Evolutionary conservation across 2,329 filamentous ascomycete genomes (phyloP).

Genomic region (Orbilia javanica): DNA sequence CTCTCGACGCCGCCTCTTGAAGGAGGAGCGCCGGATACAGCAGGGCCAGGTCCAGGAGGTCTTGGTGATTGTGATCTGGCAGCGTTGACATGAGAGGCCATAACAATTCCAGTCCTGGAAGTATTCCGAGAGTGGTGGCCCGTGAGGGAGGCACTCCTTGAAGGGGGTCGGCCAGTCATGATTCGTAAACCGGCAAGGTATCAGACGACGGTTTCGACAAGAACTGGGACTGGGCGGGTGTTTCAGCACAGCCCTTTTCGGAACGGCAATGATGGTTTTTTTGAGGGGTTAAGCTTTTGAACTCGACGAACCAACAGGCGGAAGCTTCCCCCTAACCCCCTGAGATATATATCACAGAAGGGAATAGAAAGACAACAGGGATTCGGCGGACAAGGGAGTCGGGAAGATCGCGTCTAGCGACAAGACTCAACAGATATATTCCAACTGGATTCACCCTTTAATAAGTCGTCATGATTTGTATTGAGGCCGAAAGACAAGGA

Average conservation of each 20-base stretch:
- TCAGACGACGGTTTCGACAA: constrained; percentile 37
- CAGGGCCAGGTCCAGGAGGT: constrained; percentile 48
- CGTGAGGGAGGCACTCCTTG: constrained; percentile 57
- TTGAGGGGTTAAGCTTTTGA: constrained; percentile 37
- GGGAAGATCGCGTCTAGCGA: constrained; percentile 47
- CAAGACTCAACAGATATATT: constrained; percentile 28
- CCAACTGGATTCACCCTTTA: not conserved
- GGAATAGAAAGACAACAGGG: constrained; percentile 32
- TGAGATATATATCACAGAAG: constrained; percentile 23
- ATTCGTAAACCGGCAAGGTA: constrained; percentile 39
- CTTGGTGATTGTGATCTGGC: constrained; percentile 57
- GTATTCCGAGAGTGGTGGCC: constrained; percentile 55
- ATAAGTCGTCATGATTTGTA: constrained; percentile 44
- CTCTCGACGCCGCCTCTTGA: constrained; percentile 43
- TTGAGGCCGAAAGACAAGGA: not conserved
- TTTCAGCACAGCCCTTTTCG: constrained; percentile 56
- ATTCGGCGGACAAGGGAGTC: constrained; percentile 17
- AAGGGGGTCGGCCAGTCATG: constrained; percentile 56
- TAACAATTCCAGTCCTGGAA: constrained; percentile 53
- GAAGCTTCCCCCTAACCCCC: constrained; percentile 47
- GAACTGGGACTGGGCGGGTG: constrained; percentile 35
- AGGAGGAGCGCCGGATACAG: constrained; percentile 22
- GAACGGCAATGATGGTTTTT: constrained; percentile 19
- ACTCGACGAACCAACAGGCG: constrained; percentile 24
- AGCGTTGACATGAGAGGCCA: constrained; percentile 42